phyloP scores from a whole-genome alignment of 805 yeast genomes.

The Ogataea minuta region DNA sequence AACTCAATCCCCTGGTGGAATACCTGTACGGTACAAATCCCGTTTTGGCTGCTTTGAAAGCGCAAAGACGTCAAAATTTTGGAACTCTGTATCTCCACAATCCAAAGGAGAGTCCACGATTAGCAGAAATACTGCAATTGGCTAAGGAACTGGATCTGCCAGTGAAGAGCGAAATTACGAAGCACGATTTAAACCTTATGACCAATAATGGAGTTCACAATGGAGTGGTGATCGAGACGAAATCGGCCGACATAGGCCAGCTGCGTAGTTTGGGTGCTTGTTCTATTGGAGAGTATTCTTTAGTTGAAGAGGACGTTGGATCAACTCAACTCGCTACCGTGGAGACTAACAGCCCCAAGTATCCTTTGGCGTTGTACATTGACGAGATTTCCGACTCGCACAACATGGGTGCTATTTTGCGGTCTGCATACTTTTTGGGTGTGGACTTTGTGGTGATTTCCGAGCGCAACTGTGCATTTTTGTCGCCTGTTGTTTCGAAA shows the following conservation, averaged over 20 bases:
- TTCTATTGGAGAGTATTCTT: slow-evolving; percentile 17
- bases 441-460: slow-evolving; percentile 76
- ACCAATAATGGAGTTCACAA: slow-evolving; percentile 76
- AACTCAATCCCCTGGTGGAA: slow-evolving; percentile 52
- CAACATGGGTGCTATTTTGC: slow-evolving; percentile 77
- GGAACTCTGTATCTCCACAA: slow-evolving; percentile 50
- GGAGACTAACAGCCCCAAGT: slow-evolving; percentile 21
- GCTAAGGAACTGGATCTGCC: slow-evolving; percentile 45
- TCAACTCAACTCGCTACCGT: background rate
- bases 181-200: slow-evolving; percentile 56
- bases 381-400: slow-evolving; percentile 87
- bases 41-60: slow-evolving; percentile 65
- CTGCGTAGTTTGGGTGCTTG: slow-evolving; percentile 23
- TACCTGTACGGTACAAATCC: slow-evolving; percentile 76
- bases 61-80: slow-evolving; percentile 52
- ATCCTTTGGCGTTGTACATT: slow-evolving; percentile 70
- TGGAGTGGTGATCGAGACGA: slow-evolving; percentile 71
- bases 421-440: slow-evolving; percentile 81
- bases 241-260: slow-evolving; percentile 42
- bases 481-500: slow-evolving; percentile 77
- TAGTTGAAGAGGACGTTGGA: slow-evolving; percentile 20
- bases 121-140: slow-evolving; percentile 41
- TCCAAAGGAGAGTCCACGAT: slow-evolving; percentile 31
- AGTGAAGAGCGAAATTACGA: slow-evolving; percentile 32
- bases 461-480: slow-evolving; percentile 64